Base-by-base conservation (phyloP, 495 filamentous ascomycete genomes). In the Penicillium roqueforti region DNA sequence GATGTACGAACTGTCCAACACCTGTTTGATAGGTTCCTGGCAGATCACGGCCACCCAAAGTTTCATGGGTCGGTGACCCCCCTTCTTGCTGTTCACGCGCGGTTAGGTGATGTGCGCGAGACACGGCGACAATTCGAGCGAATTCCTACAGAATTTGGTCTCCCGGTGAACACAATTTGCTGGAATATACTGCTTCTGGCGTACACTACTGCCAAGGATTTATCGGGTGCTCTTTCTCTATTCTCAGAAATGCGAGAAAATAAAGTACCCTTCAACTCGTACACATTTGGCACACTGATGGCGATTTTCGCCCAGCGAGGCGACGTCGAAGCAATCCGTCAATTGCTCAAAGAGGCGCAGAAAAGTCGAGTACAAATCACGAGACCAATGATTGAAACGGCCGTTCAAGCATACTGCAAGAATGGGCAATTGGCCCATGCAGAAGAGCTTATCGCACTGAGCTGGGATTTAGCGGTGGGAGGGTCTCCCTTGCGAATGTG, bases 141-240 rank as follows among this genome's bases (percentile, higher is more conserved):
- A 9, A 76, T 89, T 3, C 57, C 65, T 11, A 61, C 67, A 2
- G 76, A 81, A 42, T 83, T 83, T 52, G 70, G 74, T 0, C 58
- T 88, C 13, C 45, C 70, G 16, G 84, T 82, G 18, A 78, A 80
- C 55, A 65, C 70, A 0, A 55, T 70, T 11, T 80, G 79, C 39
- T 95, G 85, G 83, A 96, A 97, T 62, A 85, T 87, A 26, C 64
- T 96, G 29, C 71, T 98, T 14, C 80, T 85, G 53, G 88, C 89
- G 3, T 77, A 90, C 66, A 71, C 74, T 2, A 83, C 82, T 58
- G 80, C 79, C 5, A 74, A 78, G 25, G 86, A 95, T 67, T 73
- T 87, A 42, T 73, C 83, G 36, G 82, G 81, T 4, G 83, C 83
- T 14, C 72, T 88, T 54, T 55, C 68, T 3, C 75, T 74, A 23